A percentile compares a stretch with the other conserved stretches of the same genome.
Conservation (phyloP, 169 alveolate genomes). For the Cryptosporidium parvum region DNA sequence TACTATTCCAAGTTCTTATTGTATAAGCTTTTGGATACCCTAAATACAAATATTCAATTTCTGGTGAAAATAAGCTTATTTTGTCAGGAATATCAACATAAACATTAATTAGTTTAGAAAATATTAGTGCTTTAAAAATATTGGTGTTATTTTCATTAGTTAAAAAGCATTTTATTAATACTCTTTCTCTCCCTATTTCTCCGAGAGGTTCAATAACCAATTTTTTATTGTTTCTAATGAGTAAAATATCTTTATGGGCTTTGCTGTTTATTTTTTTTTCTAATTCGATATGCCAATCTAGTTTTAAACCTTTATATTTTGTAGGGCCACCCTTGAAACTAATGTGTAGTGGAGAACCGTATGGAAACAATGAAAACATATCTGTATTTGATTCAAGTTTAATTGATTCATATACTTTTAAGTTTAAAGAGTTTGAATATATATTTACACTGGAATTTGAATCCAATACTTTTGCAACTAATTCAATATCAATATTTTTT, state of each 20-base stretch:
- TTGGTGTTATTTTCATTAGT: neutral
- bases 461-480: slow-evolving; percentile 16
- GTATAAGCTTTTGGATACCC: slow-evolving; percentile 40
- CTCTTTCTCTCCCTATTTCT: slow-evolving; percentile 30
- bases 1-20: slow-evolving; percentile 19
- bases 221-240: slow-evolving; percentile 5
- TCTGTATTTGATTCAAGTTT: slow-evolving; percentile 29
- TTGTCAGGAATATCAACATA: slow-evolving; percentile 49
- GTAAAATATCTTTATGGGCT: neutral
- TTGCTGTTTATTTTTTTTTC: neutral
- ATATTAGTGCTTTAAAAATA: slow-evolving; percentile 15
- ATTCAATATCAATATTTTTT: slow-evolving; percentile 4
- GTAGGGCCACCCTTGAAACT: slow-evolving; percentile 53
- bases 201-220: slow-evolving; percentile 56
- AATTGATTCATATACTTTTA: slow-evolving; percentile 49
- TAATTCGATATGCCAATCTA: slow-evolving; percentile 31
- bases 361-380: slow-evolving; percentile 28
- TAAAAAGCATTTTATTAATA: slow-evolving; percentile 21
- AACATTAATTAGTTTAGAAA: slow-evolving; percentile 26
- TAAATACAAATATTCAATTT: neutral
- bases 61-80: slow-evolving; percentile 38
- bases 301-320: neutral
- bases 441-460: neutral
- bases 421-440: slow-evolving; percentile 2
- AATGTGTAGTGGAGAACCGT: slow-evolving; percentile 34